Evolutionary conservation across 306 rosid genomes (phyloP), one percentile per base, ranked within the genome.

Genomic region (Nissolia schottii): DNA sequence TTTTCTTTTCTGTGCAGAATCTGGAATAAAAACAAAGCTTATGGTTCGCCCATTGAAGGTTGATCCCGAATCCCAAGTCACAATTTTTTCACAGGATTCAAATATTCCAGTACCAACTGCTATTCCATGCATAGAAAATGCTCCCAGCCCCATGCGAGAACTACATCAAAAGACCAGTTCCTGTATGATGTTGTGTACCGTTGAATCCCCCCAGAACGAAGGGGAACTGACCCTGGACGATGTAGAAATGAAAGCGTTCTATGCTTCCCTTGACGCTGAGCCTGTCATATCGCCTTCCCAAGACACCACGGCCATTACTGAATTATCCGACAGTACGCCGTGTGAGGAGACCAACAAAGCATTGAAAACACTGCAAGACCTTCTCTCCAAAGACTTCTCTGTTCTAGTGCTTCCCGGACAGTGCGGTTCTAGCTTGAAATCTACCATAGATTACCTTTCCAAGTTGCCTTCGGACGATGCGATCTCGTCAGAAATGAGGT

Each of bases 221-320:
- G 80, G 29, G 46, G 84, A 76, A 13, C 49, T 67, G 5, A 11
- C 73, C 19, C 73, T 83, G 41, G 81, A 83, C 61, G 87, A 79
- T 55, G 82, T 18, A 45, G 84, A 79, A 79, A 83, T 83, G 84
- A 79, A 73, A 66, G 84, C 74, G 34, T 83, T 83, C 79, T 83
- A 83, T 55, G 87, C 79, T 53, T 79, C 87, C 40, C 83, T 83
- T 9, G 87, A 83, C 16, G 79, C 79, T 0, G 81, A 83, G 67
- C 61, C 77, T 60, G 72, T 50, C 51, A 43, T 59, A 45, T 75
- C 84, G 10, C 64, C 81, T 50, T 28, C 81, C 37, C 46, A 60
- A 71, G 76, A 75, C 51, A 40, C 28, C 24, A 3, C 70, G 11
- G 73, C 32, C 54, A 22, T 14, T 58, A 28, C 41, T 14, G 82